Evolutionary conservation across 306 rosid genomes (phyloP).

Genomic region (Acacia acuminata): DNA sequence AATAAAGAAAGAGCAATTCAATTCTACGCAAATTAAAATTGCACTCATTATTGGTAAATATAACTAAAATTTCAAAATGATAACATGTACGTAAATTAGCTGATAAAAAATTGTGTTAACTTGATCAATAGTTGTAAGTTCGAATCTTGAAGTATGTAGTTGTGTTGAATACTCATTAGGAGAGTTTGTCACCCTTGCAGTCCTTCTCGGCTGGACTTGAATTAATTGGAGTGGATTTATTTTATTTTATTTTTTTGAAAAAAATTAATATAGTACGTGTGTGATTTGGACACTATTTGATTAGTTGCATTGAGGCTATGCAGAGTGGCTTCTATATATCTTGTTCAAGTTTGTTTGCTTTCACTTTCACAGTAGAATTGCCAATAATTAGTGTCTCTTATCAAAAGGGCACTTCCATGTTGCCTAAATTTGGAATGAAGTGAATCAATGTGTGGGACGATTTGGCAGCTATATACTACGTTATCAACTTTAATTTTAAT

Average conservation of each 20-base stretch:
- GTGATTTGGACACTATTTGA: neutral
- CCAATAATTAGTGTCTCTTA: constrained; percentile 25
- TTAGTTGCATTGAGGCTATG: neutral
- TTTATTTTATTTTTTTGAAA: no score
- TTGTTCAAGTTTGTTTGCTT: neutral
- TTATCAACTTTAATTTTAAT: neutral
- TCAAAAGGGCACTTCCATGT: neutral
- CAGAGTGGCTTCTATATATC: constrained; percentile 8
- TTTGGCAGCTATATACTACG: neutral
- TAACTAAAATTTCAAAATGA: neutral
- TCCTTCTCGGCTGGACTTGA: no score
- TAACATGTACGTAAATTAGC: neutral
- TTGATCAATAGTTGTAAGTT: neutral
- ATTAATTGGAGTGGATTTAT: no score
- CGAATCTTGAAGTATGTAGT: neutral
- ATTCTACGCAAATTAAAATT: neutral
- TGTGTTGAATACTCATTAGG: neutral
- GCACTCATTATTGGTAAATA: neutral
- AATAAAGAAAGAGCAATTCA: neutral
- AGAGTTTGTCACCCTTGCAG: neutral
- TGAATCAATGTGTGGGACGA: neutral
- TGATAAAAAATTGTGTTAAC: neutral
- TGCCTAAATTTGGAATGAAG: constrained; percentile 6
- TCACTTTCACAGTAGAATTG: constrained; percentile 27
- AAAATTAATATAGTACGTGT: neutral